Evolutionary conservation across 2,329 filamentous ascomycete species (phyloP).

Genomic region (Lasiodiplodia gonubiensis): DNA sequence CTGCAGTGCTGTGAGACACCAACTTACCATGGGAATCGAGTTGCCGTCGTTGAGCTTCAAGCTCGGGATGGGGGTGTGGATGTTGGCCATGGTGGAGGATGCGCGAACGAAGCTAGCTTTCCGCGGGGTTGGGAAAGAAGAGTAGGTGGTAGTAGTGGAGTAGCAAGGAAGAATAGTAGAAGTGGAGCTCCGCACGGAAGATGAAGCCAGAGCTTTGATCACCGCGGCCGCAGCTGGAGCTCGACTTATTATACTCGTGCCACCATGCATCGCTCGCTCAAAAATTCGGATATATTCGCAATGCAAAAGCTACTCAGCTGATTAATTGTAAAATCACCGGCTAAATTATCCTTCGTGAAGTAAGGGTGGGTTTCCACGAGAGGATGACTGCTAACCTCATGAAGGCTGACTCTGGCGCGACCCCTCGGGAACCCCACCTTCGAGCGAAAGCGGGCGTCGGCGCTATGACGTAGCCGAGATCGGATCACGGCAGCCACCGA

Average conservation of each 20-base stretch:
- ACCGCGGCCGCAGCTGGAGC: not conserved
- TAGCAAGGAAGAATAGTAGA: not conserved
- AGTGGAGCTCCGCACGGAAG: conserved; percentile 14
- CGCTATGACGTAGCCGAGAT: conserved; percentile 13
- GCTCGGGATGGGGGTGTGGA: conserved; percentile 58
- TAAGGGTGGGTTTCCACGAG: not conserved
- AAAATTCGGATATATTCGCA: not conserved
- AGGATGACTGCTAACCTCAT: not conserved
- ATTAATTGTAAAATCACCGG: not conserved
- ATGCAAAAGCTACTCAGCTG: not conserved
- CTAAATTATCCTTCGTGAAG: not conserved
- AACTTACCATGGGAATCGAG: conserved; percentile 68
- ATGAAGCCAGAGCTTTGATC: not conserved
- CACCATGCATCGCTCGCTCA: not conserved
- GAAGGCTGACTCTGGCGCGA: not conserved
- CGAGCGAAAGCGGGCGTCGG: not conserved
- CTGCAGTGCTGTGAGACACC: not conserved
- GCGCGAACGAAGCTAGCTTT: not conserved
- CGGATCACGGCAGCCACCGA: not conserved
- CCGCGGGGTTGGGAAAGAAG: not conserved
- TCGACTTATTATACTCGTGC: not conserved
- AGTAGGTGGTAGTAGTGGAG: not conserved
- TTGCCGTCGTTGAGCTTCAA: conserved; percentile 77
- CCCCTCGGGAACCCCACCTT: not conserved
- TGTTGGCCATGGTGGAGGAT: conserved; percentile 46